Percentiles rank a stretch among this genome's conserved stretches.
These are phyloP conservation scores for Saururus chinensis DNA, from an alignment of 164 flowering plant genomes.

Conservation along the genomic window DNA sequence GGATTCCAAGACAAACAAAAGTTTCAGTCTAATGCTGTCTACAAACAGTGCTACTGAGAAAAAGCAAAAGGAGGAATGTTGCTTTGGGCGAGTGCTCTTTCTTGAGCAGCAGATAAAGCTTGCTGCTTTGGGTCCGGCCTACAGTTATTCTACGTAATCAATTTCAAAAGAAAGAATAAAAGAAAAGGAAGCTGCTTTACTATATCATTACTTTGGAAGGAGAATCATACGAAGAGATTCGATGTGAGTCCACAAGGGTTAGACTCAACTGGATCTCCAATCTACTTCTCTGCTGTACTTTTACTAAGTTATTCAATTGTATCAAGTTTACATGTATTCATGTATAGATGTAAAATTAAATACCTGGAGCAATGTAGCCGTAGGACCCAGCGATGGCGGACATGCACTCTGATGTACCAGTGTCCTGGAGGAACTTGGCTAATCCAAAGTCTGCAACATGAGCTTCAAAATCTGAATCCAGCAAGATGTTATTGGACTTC, in stretches of 20 bases:
- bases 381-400: constrained; percentile 85
- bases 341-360: background rate
- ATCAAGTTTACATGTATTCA: no score
- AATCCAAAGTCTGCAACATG: constrained; percentile 80
- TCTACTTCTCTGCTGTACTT: no score
- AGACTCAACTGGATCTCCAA: no score
- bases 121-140: constrained; percentile 3
- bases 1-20: constrained; percentile 15
- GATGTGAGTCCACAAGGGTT: no score
- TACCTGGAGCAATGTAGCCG: constrained; percentile 85
- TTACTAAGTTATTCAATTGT: no score
- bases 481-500: constrained; percentile 68
- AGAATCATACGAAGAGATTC: background rate
- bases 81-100: constrained; percentile 5
- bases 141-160: constrained; percentile 3
- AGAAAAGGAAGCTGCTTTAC: constrained; percentile 1
- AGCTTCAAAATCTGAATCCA: constrained; percentile 58
- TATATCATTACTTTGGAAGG: background rate
- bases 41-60: background rate
- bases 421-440: constrained; percentile 60
- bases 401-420: constrained; percentile 64
- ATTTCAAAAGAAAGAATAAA: background rate
- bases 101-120: constrained; percentile 7
- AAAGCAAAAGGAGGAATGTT: constrained; percentile 10
- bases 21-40: constrained; percentile 4